Percentiles rank a stretch among this genome's conserved stretches.
Conservation (phyloP, 768 basidiomycete genomes). For the Pisolithus sp. region DNA sequence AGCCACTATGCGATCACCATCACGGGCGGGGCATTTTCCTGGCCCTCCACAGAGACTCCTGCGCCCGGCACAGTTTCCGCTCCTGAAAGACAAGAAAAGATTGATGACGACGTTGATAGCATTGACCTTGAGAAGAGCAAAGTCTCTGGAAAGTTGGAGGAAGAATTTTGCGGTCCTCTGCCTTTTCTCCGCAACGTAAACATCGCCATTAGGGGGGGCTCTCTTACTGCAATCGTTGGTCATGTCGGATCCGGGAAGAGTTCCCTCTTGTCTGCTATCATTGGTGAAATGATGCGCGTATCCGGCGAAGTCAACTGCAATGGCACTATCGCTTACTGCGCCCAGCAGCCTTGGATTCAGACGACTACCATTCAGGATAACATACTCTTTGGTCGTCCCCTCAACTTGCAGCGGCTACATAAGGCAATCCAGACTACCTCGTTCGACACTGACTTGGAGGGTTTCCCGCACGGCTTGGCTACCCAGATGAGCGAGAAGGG, state of each 20-base stretch:
- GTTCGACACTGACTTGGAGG: constrained; percentile 24
- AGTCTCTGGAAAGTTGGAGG: constrained; percentile 4
- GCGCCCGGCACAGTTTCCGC: background rate
- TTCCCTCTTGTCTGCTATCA: constrained; percentile 23
- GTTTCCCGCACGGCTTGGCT: constrained; percentile 23
- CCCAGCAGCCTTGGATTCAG: constrained; percentile 29
- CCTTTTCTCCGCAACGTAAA: constrained; percentile 19
- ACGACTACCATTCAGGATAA: constrained; percentile 26
- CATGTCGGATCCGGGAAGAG: constrained; percentile 25
- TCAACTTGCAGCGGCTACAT: constrained; percentile 21
- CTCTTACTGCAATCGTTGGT: constrained; percentile 22
- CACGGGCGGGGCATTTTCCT: constrained; percentile 18
- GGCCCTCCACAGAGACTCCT: constrained; percentile 12
- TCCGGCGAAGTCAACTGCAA: constrained; percentile 18
- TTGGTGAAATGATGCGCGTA: constrained; percentile 24
- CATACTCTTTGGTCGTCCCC: constrained; percentile 24
- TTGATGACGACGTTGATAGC: constrained; percentile 5
- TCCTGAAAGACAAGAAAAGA: background rate
- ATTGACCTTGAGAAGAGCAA: constrained; percentile 6
- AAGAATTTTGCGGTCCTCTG: constrained; percentile 1
- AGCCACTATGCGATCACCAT: constrained; percentile 16
- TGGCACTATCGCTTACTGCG: constrained; percentile 27
- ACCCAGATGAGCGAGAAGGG: constrained; percentile 47
- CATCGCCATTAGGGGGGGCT: constrained; percentile 14
- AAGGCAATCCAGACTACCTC: constrained; percentile 22